A percentile compares a stretch with the other conserved stretches of the same genome.
Evolutionary conservation across 2,329 filamentous ascomycete species (phyloP).

Genomic region (Hypomyces perniciosus): DNA sequence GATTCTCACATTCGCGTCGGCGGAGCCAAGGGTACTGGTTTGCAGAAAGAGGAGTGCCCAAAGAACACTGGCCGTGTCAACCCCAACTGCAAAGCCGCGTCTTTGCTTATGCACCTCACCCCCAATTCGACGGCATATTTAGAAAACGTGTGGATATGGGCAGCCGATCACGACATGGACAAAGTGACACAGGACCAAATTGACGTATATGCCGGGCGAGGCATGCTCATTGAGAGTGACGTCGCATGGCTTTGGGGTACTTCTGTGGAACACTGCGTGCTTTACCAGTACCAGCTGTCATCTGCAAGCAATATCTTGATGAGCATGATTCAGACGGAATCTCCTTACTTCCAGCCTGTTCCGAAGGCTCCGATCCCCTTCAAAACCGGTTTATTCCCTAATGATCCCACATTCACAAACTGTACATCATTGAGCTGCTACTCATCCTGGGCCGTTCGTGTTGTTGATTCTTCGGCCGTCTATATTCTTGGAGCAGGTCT

Average conservation of each 20-base stretch:
- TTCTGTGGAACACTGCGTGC: constrained; percentile 42
- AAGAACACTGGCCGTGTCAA: too few species aligned
- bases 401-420: constrained; percentile 10
- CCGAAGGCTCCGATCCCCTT: constrained; percentile 26
- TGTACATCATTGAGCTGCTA: constrained; percentile 16
- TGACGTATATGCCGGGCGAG: constrained; percentile 32
- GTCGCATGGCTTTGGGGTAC: constrained; percentile 47
- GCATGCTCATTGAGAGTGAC: constrained; percentile 39
- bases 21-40: constrained; percentile 27
- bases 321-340: constrained; percentile 41
- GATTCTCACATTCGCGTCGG: constrained; percentile 33
- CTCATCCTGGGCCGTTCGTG: constrained; percentile 20
- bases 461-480: constrained; percentile 17
- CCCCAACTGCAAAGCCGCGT: constrained; percentile 37
- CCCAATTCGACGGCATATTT: constrained; percentile 41
- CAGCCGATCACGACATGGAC: constrained; percentile 45
- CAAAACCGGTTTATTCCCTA: constrained; percentile 1
- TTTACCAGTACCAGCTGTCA: constrained; percentile 49
- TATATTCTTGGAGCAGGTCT: constrained; percentile 22
- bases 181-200: constrained; percentile 25
- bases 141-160: constrained; percentile 46
- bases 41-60: constrained; percentile 3
- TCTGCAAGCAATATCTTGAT: constrained; percentile 38
- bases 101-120: constrained; percentile 43
- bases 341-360: constrained; percentile 34